Evolutionary conservation across 2,329 filamentous ascomycete genomes (phyloP).

Genomic region (Fusarium pilosicola): DNA sequence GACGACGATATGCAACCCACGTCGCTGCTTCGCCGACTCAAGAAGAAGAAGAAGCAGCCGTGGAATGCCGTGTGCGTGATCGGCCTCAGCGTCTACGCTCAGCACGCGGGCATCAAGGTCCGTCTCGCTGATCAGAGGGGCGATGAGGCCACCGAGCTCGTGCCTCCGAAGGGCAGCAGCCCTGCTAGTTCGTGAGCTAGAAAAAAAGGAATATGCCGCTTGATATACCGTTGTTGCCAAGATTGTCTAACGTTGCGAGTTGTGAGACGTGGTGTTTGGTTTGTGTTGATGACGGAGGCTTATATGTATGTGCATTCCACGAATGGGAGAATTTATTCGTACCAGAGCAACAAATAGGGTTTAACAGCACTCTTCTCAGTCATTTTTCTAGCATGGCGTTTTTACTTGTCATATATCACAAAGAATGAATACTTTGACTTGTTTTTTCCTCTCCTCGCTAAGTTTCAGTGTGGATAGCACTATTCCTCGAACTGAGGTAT

Average conservation of each 20-base stretch:
- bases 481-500: conserved; percentile 3
- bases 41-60: conserved; percentile 39
- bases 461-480: neutral
- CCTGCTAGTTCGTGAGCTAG: conserved; percentile 5
- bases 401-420: neutral
- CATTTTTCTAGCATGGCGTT: neutral
- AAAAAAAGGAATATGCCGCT: neutral
- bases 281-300: conserved; percentile 3
- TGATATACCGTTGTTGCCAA: neutral
- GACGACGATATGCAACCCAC: conserved; percentile 26
- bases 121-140: conserved; percentile 48
- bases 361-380: neutral
- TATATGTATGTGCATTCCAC: neutral
- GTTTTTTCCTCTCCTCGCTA: neutral
- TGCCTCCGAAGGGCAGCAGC: conserved; percentile 20
- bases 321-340: neutral
- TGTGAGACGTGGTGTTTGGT: neutral
- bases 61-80: conserved; percentile 57
- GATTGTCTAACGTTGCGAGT: neutral
- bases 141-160: conserved; percentile 39
- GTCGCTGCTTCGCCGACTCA: neutral
- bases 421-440: neutral
- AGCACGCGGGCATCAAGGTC: conserved; percentile 49
- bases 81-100: conserved; percentile 53
- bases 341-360: neutral